phyloP scores from a whole-genome alignment of 176 grass and related monocot species.

The Rhynchospora pubera region DNA sequence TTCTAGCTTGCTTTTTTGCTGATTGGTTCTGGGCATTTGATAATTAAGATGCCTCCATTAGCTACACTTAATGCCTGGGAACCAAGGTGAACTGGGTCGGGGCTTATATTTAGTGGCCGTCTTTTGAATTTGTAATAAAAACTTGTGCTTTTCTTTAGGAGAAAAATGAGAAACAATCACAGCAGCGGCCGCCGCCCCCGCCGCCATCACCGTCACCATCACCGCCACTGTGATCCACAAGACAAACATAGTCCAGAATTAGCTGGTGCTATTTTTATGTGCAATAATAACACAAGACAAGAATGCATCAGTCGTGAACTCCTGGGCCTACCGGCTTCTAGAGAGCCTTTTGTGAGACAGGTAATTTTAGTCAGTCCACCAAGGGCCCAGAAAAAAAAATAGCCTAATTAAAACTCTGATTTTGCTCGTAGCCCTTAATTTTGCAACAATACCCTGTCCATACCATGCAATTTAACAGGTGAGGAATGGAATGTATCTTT shows the following conservation, averaged over 20 bases:
- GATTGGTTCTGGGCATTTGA: neutral
- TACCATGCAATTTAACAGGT: constrained; percentile 12
- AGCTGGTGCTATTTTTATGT: constrained; percentile 64
- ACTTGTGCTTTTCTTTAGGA: neutral
- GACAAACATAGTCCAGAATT: neutral
- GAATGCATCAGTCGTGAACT: constrained; percentile 28
- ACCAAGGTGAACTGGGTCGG: neutral
- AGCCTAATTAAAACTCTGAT: neutral
- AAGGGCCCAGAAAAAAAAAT: neutral
- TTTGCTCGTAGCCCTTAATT: neutral
- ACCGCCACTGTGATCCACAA: neutral
- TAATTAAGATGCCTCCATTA: neutral
- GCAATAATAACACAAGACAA: constrained; percentile 38
- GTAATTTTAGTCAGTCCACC: neutral
- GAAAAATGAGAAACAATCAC: constrained; percentile 22
- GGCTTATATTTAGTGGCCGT: neutral
- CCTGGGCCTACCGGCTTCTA: constrained; percentile 32
- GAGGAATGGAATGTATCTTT: constrained; percentile 44
- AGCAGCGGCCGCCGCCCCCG: neutral
- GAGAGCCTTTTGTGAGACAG: constrained; percentile 29
- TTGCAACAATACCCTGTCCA: neutral
- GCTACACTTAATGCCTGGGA: neutral
- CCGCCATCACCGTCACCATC: neutral
- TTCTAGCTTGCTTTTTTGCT: neutral
- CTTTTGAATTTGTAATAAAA: no score